Conservation (phyloP, 2,329 filamentous ascomycete genomes). For the Curvularia hawaiiensis region DNA sequence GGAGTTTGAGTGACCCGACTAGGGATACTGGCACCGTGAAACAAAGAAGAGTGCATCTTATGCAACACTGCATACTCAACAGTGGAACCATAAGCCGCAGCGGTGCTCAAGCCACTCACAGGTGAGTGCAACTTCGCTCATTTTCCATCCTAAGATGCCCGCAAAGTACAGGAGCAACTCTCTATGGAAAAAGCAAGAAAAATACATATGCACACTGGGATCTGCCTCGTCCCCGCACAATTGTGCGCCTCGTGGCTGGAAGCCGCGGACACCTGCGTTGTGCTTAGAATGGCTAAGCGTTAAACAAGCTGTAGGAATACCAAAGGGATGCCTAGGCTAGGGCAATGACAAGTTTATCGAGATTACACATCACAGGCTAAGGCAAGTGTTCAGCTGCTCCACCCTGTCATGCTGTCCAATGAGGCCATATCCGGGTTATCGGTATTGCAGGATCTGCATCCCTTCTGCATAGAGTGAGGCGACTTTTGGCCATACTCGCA, state of each 20-base stretch:
- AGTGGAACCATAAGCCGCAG: conserved; percentile 14
- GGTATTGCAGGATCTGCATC: conserved; percentile 4
- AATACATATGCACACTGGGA: not conserved
- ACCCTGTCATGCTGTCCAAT: not conserved
- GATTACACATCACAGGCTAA: conserved; percentile 4
- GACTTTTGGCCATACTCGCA: too few species aligned
- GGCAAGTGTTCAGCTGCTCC: not conserved
- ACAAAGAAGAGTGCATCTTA: conserved; percentile 2
- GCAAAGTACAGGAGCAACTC: not conserved
- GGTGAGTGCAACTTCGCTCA: not conserved
- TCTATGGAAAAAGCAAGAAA: not conserved
- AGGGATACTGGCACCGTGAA: conserved; percentile 6
- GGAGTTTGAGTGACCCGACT: conserved; percentile 7
- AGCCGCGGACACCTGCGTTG: not conserved
- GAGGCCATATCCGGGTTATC: conserved; percentile 3
- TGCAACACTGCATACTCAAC: conserved; percentile 13
- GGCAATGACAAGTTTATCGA: not conserved
- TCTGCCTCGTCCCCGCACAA: not conserved
- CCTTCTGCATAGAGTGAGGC: conserved; percentile 1
- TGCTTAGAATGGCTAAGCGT: not conserved
- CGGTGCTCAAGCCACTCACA: conserved; percentile 1
- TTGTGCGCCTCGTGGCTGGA: not conserved
- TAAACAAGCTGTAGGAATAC: not conserved
- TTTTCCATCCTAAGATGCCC: not conserved
- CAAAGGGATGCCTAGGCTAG: not conserved